These are phyloP conservation scores for Plenodomus lindquistii DNA, from an alignment of 2,329 filamentous ascomycete species.

Conservation along the genomic window DNA sequence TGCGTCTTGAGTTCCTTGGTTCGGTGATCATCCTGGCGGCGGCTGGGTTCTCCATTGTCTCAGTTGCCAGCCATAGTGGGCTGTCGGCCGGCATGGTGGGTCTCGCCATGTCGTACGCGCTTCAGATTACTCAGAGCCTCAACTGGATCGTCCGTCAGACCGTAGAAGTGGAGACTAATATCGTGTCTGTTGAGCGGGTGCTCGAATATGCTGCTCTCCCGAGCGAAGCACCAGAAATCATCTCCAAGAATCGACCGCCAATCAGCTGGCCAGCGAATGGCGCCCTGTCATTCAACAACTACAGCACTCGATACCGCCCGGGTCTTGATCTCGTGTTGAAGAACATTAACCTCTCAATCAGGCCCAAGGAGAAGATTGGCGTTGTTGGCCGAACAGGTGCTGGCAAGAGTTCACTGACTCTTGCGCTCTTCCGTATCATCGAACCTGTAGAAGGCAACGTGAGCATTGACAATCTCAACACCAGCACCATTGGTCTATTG, in stretches of 20 bases:
- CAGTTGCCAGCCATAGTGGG: conserved; percentile 69
- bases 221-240: conserved; percentile 91
- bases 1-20: conserved; percentile 93
- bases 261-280: conserved; percentile 91
- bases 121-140: conserved; percentile 94
- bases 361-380: conserved; percentile 96
- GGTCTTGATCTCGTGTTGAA: conserved; percentile 91
- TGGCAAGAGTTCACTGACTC: conserved; percentile 90
- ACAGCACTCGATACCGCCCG: conserved; percentile 88
- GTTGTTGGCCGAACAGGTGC: conserved; percentile 95
- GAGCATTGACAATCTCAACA: conserved; percentile 86
- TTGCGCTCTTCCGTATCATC: conserved; percentile 94
- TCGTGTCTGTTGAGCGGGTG: conserved; percentile 96
- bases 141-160: conserved; percentile 99
- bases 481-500: conserved; percentile 83
- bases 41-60: conserved; percentile 79
- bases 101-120: conserved; percentile 92
- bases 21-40: conserved; percentile 89
- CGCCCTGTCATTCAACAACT: conserved; percentile 87
- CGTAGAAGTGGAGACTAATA: conserved; percentile 99
- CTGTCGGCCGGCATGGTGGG: conserved; percentile 79
- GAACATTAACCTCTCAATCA: conserved; percentile 89
- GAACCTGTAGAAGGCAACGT: conserved; percentile 83
- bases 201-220: conserved; percentile 92
- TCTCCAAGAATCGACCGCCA: conserved; percentile 82